Evolutionary conservation across 257 asterid genomes (phyloP), one percentile per base, ranked within the genome.

Genomic region (Scutellaria galericulata): DNA sequence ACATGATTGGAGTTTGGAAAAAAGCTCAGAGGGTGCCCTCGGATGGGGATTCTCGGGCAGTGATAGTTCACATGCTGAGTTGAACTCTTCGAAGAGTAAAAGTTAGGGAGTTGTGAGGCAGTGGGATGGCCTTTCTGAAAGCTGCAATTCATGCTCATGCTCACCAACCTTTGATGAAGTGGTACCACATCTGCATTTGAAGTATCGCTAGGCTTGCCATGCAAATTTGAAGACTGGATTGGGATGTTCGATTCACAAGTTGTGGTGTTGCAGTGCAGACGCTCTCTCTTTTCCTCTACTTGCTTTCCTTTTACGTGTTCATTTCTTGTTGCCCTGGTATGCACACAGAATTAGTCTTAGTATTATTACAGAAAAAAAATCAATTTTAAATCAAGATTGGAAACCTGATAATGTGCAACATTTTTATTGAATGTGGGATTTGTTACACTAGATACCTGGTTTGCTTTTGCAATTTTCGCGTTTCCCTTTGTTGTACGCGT

Each of bases 401-500:
- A 22, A 51, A 70, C 54, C 10, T 9, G 48, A 61, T 1, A 53
- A 37, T 11, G 5, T 12, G 13, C 11, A 31, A 8, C 18, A 12
- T 64, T 70, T 6, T 2, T 13, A 10, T 9, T 35, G n/a, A 14
- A 59, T 42, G 7, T 9, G 58, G 45, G 58, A 67, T 65, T 70
- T 46, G 20, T 44, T 54, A 44, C 22, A 55, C 73, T 40, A 2
- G 12, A 53, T 79, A 90, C 96, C 97, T 82, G 9, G 82, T 83
- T 54, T 75, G 58, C 77, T 75, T 86, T 41, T 22, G 75, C 57
- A n/a, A 39, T 67, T 80, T 85, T 14, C 81, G 78, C 81, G 47
- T 71, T 81, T 88, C 87, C 83, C 61, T 84, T 71, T 83, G 78
- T 65, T 82, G 80, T 47, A 86, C 51, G 20, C 94, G 98, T 53